These are phyloP conservation scores for Sporothrix schenckii DNA, from an alignment of 2,329 filamentous ascomycete genomes.

Conservation along the genomic window DNA sequence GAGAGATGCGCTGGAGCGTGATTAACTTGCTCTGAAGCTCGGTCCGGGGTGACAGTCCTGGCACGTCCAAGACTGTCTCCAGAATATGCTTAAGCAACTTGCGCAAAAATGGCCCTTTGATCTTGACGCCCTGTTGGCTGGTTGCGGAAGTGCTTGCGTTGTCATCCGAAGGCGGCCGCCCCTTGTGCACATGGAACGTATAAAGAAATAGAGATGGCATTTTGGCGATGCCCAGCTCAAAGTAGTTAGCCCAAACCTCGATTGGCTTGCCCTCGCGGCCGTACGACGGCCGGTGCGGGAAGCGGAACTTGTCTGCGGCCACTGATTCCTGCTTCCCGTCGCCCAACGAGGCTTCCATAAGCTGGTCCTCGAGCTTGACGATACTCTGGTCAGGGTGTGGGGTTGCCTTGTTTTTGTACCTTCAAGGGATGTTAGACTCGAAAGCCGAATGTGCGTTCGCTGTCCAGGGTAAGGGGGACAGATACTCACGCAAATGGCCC, in stretches of 20 bases:
- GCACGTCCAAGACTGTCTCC: constrained; percentile 45
- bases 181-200: constrained; percentile 45
- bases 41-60: constrained; percentile 38
- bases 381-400: constrained; percentile 41
- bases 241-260: constrained; percentile 60
- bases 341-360: constrained; percentile 29
- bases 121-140: constrained; percentile 4
- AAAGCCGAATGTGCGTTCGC: background rate
- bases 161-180: constrained; percentile 34
- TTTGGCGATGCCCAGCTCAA: constrained; percentile 47
- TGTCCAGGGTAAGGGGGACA: background rate
- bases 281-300: constrained; percentile 56
- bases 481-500: constrained; percentile 26
- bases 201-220: constrained; percentile 50
- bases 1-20: constrained; percentile 29
- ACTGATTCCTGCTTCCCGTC: background rate
- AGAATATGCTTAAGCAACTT: constrained; percentile 34
- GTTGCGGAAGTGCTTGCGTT: constrained; percentile 33
- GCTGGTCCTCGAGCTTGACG: constrained; percentile 38
- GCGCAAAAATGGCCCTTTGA: constrained; percentile 35
- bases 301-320: constrained; percentile 12
- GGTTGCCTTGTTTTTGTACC: constrained; percentile 24
- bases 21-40: constrained; percentile 36
- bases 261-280: constrained; percentile 49
- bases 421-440: background rate